Evolutionary conservation across 2,329 filamentous ascomycete genomes (phyloP), one percentile per base, ranked within the genome.

Genomic region (Alternaria burnsii): DNA sequence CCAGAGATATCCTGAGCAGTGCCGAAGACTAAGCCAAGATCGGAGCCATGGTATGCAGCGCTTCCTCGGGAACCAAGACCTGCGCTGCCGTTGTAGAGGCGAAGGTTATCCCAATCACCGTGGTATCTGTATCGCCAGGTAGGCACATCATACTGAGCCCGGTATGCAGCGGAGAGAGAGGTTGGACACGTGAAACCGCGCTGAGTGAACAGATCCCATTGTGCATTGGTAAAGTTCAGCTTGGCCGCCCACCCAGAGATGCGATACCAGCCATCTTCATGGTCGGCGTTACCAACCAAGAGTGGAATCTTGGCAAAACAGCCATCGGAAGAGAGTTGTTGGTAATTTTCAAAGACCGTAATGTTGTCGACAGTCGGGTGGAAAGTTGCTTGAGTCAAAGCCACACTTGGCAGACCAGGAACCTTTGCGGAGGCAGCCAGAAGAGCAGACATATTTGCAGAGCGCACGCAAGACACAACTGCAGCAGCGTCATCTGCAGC

Each of bases 51-150:
- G 52, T 79, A 80, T 12, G 78, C 74, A 3, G 71, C 76, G 53
- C 75, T 72, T 52, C 76, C 76, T 44, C 54, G 65, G 14, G 68
- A 58, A 6, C 66, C 62, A 11, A 73, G 62, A 14, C 71, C 70
- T 32, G 68, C 69, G 53, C 58, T 69, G 20, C 65, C 48, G 22
- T 76, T 75, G 40, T 74, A 75, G 3, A 78, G 67, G 8, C 74
- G 69, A 16, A 77, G 65, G 42, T 78, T 78, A 18, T 71, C 68
- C 66, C 72, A 79, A 53, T 77, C 74, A 5, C 75, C 79, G 24
- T 72, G 67, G 58, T 78, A 80, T 16, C 75, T 67, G 52, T 79
- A 80, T 10, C 77, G 72, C 69, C 74, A 80, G 1, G 76, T 78
- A 1, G 75, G 70, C 0, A 80, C 68, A 14, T 66, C 62, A 30